Base-by-base conservation (phyloP, 176 grass and related monocot genomes). In the Phragmites australis region DNA sequence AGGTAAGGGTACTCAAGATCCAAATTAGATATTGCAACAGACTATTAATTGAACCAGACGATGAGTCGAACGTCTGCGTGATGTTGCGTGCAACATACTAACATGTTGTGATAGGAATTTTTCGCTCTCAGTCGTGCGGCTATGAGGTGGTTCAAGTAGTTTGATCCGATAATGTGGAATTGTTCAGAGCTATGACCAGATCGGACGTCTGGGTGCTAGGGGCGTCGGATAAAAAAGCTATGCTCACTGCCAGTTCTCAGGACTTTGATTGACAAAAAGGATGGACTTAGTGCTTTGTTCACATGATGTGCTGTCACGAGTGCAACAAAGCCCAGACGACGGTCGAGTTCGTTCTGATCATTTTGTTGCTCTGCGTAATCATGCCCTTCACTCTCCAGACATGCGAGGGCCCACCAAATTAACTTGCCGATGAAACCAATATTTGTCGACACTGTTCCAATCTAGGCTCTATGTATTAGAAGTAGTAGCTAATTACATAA, bases 341-440 rank as follows among this genome's bases (percentile, higher is more conserved):
- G 30, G 52, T 68, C 43, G 70, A 60, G 78, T 68, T 82, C 3
- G 43, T 76, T 40, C 52, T 62, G 59, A 61, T 52, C 71, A 60
- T 75, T n/a, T 75, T 69, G 44, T 64, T 81, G 19, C 15, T 22
- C 43, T 54, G 65, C 65, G 65, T 82, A 82, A 82, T 87, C 79
- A 77, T 77, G 55, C 26, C 65, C 34, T 82, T 72, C 72, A 63
- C 45, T 64, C 44, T 37, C 25, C 27, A 14, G 47, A 52, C 15
- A 71, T 16, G 37, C 9, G n/a, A 42, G 30, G 42, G 43, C 8
- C 51, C 71, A 11, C 62, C 85, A 59, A 68, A 51, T 50, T 60
- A 81, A 68, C 23, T 12, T 87, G 71, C 43, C 32, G 8, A 13
- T 56, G 37, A 25, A 80, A 8, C 39, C 31, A 86, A 41, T 19